phyloP scores from a whole-genome alignment of 495 filamentous ascomycete genomes.

The Trichoderma parareesei region DNA sequence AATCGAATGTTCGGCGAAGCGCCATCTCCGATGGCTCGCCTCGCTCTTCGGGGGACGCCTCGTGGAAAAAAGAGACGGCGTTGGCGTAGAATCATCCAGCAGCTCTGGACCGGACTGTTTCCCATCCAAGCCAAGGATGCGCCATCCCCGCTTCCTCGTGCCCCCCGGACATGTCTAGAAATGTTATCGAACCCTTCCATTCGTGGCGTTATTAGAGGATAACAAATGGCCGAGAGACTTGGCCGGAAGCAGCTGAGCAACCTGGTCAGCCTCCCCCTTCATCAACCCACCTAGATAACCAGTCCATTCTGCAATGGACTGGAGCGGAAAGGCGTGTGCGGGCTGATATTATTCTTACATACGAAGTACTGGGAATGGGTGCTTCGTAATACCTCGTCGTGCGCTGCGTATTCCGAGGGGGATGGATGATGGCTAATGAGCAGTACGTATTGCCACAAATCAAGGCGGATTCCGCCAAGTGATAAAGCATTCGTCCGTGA shows the following conservation, averaged over 20 bases:
- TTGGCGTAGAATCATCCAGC: neutral
- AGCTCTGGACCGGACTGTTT: neutral
- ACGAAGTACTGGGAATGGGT: neutral
- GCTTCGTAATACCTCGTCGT: neutral
- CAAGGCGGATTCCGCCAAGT: neutral
- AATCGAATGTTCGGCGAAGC: neutral
- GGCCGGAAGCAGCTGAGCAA: neutral
- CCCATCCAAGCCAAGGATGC: neutral
- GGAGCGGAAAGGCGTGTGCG: neutral
- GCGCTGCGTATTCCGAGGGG: neutral
- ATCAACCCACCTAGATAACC: neutral
- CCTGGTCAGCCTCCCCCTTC: neutral
- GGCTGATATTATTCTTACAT: neutral
- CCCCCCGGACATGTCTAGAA: constrained; percentile 2
- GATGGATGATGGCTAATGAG: neutral
- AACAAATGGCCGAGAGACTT: neutral
- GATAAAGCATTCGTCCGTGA: too few relatives aligned
- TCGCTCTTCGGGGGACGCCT: neutral
- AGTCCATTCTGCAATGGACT: neutral
- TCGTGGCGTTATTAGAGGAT: constrained; percentile 2
- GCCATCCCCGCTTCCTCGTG: neutral
- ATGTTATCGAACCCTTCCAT: neutral
- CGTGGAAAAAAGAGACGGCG: neutral
- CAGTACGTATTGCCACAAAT: neutral
- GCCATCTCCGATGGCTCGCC: neutral